Conservation (phyloP, 768 basidiomycete species). For the Tricholomella constricta region DNA sequence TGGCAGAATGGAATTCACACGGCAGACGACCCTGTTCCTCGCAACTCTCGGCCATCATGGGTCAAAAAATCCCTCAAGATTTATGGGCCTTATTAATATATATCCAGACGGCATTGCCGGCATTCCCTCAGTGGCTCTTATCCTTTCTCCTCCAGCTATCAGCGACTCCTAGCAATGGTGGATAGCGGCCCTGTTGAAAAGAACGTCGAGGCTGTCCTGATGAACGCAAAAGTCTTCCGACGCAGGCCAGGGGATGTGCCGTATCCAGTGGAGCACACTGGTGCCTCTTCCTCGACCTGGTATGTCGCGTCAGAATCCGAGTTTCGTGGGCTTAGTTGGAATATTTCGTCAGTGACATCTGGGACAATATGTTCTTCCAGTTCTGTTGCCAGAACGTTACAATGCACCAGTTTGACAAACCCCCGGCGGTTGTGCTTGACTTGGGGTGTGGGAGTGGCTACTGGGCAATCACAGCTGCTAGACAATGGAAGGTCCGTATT, state of each 20-base stretch:
- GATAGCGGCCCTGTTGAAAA: slow-evolving; percentile 29
- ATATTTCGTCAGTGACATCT: slow-evolving; percentile 54
- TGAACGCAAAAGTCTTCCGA: slow-evolving; percentile 39
- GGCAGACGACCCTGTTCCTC: slow-evolving; percentile 14
- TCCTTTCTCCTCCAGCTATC: slow-evolving; percentile 15
- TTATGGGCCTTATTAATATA: slow-evolving; percentile 16
- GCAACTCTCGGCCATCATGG: slow-evolving; percentile 28
- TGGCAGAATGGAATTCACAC: slow-evolving; percentile 17
- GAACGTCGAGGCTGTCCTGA: slow-evolving; percentile 48
- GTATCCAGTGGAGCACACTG: slow-evolving; percentile 55
- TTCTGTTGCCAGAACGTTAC: slow-evolving; percentile 52
- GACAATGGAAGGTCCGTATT: slow-evolving; percentile 58
- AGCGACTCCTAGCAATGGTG: slow-evolving; percentile 20
- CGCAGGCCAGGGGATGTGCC: slow-evolving; percentile 53
- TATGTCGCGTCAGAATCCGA: slow-evolving; percentile 32
- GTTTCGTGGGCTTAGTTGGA: slow-evolving; percentile 9
- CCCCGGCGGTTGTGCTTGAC: slow-evolving; percentile 60
- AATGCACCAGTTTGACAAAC: slow-evolving; percentile 50
- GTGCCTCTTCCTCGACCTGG: slow-evolving; percentile 54
- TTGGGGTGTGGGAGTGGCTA: slow-evolving; percentile 72
- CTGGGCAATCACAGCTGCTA: slow-evolving; percentile 73
- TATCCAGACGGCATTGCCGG: slow-evolving; percentile 8
- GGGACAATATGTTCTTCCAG: slow-evolving; percentile 68
- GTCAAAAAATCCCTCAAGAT: slow-evolving; percentile 20
- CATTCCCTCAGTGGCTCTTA: slow-evolving; percentile 14